Evolutionary conservation across 2,329 filamentous ascomycete species (phyloP), one percentile per base, ranked within the genome.

Genomic region (Penicillium sumatraense): DNA sequence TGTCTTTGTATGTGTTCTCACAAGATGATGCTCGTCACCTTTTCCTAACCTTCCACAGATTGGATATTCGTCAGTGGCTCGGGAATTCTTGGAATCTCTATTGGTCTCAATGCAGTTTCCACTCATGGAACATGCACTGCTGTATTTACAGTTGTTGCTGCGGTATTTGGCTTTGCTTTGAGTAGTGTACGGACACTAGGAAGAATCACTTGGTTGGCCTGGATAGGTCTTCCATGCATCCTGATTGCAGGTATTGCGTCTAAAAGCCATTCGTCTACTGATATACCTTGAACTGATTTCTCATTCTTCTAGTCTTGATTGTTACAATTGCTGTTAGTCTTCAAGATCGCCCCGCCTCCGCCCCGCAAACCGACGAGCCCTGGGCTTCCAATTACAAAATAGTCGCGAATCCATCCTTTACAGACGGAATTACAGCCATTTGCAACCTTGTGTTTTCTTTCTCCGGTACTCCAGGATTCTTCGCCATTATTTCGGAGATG

Each of bases 31-130:
- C 16, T 14, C 20, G 13, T 1, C 23, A 26, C 7, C 18, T 33
- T 31, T 11, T 26, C n/a, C 44, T 49, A 29, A 54, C 14, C 6
- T 31, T 27, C 27, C 8, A 5, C 11, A 64, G 62, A 63, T 71
- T 74, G 47, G 65, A 68, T 64, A 53, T 80, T 57, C 70, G 75
- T 73, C 40, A 61, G 71, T 44, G 78, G 76, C 48, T 77, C 76
- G 8, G 77, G 72, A 3, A 72, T 81, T 57, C 64, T 79, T 3
- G 67, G 77, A 13, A 63, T 72, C 2, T 78, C 75, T 0, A 78
- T 77, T 27, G 72, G 62, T 0, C 59, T 79, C 5, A 79, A 79
- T 56, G 68, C 76, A 3, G 57, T 79, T 3, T 78, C 76, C 0
- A 56, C 64, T 0, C 76, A 78, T 48, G 76, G 67, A 60, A 58